Base-by-base conservation (phyloP, 2,329 filamentous ascomycete species). In the Alternaria conjuncta region DNA sequence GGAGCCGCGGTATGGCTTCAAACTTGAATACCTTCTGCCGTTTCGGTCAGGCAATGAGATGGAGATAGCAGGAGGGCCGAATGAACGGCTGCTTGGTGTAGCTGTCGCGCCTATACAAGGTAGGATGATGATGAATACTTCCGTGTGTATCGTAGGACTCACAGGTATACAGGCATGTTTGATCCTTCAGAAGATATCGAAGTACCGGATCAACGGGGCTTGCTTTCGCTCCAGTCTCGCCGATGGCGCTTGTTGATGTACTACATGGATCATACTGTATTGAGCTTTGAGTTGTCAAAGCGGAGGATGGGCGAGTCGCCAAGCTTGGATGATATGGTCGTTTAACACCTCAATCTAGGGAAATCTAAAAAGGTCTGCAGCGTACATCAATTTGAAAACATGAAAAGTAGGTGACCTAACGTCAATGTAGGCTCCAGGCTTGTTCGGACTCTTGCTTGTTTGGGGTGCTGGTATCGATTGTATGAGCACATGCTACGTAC, bases 171-270 rank as follows among this genome's bases (percentile, higher is more conserved):
- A 61, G 59, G 60, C 20, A 55, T 64, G 62, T 51, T 51, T 18
- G 62, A 62, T 51, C n/a, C 10, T 5, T 9, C 21, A 30, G 15
- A n/a, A 6, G 32, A 47, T 8, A 11, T 6, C 8, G 47, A 26
- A 28, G 25, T 9, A 26, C 11, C 6, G 15, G 54, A 55, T 3
- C 32, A 15, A n/a, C 11, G 25, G 18, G 32, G 26, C 10, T 15
- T 36, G 18, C 20, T 7, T 15, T 15, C 28, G 15, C 20, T 7
- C 21, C 28, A 60, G 8, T 5, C 25, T 25, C 25, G 11, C 66
- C 83, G 87, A 61, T 94, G 90, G 84, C 82, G 90, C 62, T 69
- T 95, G 61, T 86, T 95, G 75, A 79, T 94, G 78, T 89, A 92
- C 75, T 94, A 90, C 75, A 85, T 86, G 61, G 88, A 93, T 77